A percentile compares a stretch with the other conserved stretches of the same genome.
Conservation (phyloP, 2,329 filamentous ascomycete genomes). For the Cadophora sp. region DNA sequence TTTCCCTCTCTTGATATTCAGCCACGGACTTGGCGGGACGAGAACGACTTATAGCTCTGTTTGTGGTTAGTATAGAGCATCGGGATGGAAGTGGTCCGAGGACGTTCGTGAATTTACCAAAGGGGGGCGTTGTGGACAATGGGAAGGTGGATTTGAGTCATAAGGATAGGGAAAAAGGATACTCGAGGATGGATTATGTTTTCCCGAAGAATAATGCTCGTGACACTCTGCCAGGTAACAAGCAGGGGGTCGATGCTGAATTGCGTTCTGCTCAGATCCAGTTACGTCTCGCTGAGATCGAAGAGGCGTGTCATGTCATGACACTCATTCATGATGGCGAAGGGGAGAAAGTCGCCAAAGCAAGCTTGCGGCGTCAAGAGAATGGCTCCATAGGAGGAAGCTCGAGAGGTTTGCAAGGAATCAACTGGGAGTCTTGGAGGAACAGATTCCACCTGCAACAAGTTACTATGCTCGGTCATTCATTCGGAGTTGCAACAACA, state of each 20-base stretch:
- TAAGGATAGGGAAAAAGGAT: slow-evolving; percentile 47
- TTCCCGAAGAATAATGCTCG: slow-evolving; percentile 62
- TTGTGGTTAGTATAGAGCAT: slow-evolving; percentile 70
- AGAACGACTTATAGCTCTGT: slow-evolving; percentile 67
- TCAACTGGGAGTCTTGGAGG: slow-evolving; percentile 63
- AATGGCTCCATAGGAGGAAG: slow-evolving; percentile 62
- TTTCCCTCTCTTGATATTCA: slow-evolving; percentile 71
- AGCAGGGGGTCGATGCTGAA: slow-evolving; percentile 64
- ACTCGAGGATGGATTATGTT: slow-evolving; percentile 66
- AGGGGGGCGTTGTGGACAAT: slow-evolving; percentile 46
- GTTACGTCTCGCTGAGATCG: slow-evolving; percentile 67
- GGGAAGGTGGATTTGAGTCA: slow-evolving; percentile 42
- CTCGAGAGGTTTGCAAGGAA: slow-evolving; percentile 61
- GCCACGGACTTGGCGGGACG: slow-evolving; percentile 69
- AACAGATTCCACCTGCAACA: slow-evolving; percentile 60
- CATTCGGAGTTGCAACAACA: slow-evolving; percentile 70
- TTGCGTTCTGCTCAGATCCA: slow-evolving; percentile 67
- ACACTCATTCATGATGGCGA: slow-evolving; percentile 59
- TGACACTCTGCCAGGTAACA: slow-evolving; percentile 60
- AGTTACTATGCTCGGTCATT: slow-evolving; percentile 69
- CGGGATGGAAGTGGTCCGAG: slow-evolving; percentile 68
- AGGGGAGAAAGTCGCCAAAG: slow-evolving; percentile 55
- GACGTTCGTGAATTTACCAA: slow-evolving; percentile 63
- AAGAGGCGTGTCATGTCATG: slow-evolving; percentile 66
- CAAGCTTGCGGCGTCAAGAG: slow-evolving; percentile 59